phyloP scores from a whole-genome alignment of 78 protist genomes.

The Dictyostelium discoideum region dicty_2.7 NC_007088.5:436501-437000 shows the following conservation, averaged over 20 bases:
- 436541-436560: conserved; percentile 28
- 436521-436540: conserved; percentile 35
- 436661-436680: conserved; percentile 94
- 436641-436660: conserved; percentile 83
- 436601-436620: conserved; percentile 77
- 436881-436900: conserved; percentile 69
- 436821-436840: conserved; percentile 91
- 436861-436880: conserved; percentile 66
- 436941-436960: conserved; percentile 97
- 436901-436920: conserved; percentile 91
- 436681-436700: conserved; percentile 94
- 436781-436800: conserved; percentile 92
- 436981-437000: conserved; percentile 92
- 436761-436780: conserved; percentile 83
- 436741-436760: conserved; percentile 82
- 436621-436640: conserved; percentile 66
- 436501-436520: conserved; percentile 32
- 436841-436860: conserved; percentile 89
- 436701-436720: conserved; percentile 89
- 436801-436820: conserved; percentile 94
- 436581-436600: conserved; percentile 49
- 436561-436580: conserved; percentile 23
- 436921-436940: conserved; percentile 95
- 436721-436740: conserved; percentile 86
- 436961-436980: conserved; percentile 97